Evolutionary conservation across 2,329 filamentous ascomycete species (phyloP).

Genomic region (Penicillium olsonii): DNA sequence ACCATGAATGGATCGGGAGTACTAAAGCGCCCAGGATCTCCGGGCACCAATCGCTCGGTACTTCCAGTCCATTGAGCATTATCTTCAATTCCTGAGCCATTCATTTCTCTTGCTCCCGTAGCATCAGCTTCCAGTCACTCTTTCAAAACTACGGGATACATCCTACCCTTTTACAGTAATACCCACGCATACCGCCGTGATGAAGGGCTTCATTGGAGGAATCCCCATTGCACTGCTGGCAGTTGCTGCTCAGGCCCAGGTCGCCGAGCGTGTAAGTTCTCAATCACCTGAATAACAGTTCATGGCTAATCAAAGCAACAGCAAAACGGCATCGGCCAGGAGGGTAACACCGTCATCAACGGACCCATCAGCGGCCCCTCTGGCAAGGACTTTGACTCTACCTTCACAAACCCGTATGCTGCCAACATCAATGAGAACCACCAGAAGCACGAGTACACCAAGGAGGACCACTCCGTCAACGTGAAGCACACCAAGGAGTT

Average conservation of each 20-base stretch:
- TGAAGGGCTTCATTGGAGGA: constrained; percentile 40
- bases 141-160: constrained; percentile 13
- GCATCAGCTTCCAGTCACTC: constrained; percentile 20
- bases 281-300: too few species aligned
- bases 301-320: too few species aligned
- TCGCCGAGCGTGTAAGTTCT: constrained; percentile 20
- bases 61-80: constrained; percentile 6
- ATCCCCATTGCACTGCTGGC: constrained; percentile 39
- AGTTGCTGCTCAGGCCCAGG: constrained; percentile 31
- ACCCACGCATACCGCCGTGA: constrained; percentile 18
- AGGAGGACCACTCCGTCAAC: constrained; percentile 25
- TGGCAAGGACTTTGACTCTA: constrained; percentile 20
- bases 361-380: constrained; percentile 28
- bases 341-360: constrained; percentile 21
- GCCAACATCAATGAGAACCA: constrained; percentile 15
- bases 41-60: not conserved
- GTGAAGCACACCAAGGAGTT: constrained; percentile 21
- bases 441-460: constrained; percentile 19
- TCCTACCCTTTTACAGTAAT: constrained; percentile 12
- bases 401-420: constrained; percentile 11
- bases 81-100: constrained; percentile 16
- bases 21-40: constrained; percentile 24
- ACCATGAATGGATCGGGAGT: constrained; percentile 20
- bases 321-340: constrained; percentile 4
- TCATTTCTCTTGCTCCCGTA: constrained; percentile 20